A percentile compares a stretch with the other conserved stretches of the same genome.
Evolutionary conservation across 1,284 basidiomycete species (phyloP).

Genomic region (Phlebopus sp.): DNA sequence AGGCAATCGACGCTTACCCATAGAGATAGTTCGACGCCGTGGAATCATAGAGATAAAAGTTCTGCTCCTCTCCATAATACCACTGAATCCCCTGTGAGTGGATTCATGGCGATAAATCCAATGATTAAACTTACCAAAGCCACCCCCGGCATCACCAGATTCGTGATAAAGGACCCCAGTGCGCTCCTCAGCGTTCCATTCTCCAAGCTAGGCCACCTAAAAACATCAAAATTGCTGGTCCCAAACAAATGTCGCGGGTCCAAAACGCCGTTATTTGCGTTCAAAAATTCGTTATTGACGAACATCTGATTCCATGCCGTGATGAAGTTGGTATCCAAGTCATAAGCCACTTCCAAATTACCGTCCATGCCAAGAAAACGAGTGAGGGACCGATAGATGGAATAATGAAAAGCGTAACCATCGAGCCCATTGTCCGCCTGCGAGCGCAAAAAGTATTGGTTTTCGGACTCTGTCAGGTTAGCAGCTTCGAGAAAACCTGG

Average conservation of each 20-base stretch:
- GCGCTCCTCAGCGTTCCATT: constrained; percentile 78
- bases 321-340: constrained; percentile 77
- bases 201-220: constrained; percentile 84
- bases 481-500: constrained; percentile 65
- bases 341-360: constrained; percentile 84
- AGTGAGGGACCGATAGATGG: constrained; percentile 78
- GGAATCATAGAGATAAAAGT: constrained; percentile 81
- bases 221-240: constrained; percentile 89
- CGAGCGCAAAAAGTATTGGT: constrained; percentile 78
- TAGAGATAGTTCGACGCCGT: constrained; percentile 85
- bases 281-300: constrained; percentile 82
- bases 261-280: constrained; percentile 58
- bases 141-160: constrained; percentile 83
- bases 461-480: constrained; percentile 56
- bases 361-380: constrained; percentile 93
- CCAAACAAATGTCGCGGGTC: constrained; percentile 90
- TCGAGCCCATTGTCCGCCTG: constrained; percentile 65
- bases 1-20: constrained; percentile 49
- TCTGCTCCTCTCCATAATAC: constrained; percentile 89
- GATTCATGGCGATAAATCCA: neutral
- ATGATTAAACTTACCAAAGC: constrained; percentile 52
- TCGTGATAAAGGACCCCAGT: constrained; percentile 75
- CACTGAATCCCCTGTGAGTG: constrained; percentile 38
- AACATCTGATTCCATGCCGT: constrained; percentile 89
- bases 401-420: constrained; percentile 86